Base-by-base conservation (phyloP, 148 eudicot species). In the Rhododendron mucronatum region DNA sequence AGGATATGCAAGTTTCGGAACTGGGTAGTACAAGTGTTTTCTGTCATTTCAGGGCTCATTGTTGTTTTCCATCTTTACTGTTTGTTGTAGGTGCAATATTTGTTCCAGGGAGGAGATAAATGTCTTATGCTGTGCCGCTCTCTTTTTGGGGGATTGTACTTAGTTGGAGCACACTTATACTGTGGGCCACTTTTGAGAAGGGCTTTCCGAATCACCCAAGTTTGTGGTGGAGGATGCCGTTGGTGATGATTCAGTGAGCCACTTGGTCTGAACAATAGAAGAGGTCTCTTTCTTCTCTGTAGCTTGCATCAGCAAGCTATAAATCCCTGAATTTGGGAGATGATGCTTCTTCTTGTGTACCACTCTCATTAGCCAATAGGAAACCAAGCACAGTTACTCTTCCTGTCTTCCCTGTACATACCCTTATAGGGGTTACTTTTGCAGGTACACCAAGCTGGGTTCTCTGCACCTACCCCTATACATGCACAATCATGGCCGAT, bases 81-180 rank as follows among this genome's bases (percentile, higher is more conserved):
- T 41, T 41, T 93, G 94, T 93, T 92, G 91, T 95, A 97, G 99
- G 92, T 94, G 99, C 98, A 98, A 97, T 95, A 95, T 95, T 95
- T 94, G 98, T 98, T 97, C 99, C 96, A 89, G 86, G 94, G 96
- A 91, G 96, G 98, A 95, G 96, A 92, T 90, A 89, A 90, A 95
- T 95, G 96, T 95, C 96, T 95, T 92, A 95, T 93, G 88, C 99
- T 95, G 98, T 92, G 96, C 91, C 78, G 87, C 96, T 95, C 93
- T 92, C 89, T 92, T 88, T 87, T 88, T 84, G 88, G 93, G 94
- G 93, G 92, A 88, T 92, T 93, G 90, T 85, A 85, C 88, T 74
- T 90, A 86, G 89, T 88, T 92, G 95, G 91, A 88, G 93, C 48
- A 88, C 50, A 92, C 93, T 94, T 88, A 83, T 87, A 82, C 83